Conservation (phyloP, 805 yeast genomes). For the Hanseniaspora vineae region DNA sequence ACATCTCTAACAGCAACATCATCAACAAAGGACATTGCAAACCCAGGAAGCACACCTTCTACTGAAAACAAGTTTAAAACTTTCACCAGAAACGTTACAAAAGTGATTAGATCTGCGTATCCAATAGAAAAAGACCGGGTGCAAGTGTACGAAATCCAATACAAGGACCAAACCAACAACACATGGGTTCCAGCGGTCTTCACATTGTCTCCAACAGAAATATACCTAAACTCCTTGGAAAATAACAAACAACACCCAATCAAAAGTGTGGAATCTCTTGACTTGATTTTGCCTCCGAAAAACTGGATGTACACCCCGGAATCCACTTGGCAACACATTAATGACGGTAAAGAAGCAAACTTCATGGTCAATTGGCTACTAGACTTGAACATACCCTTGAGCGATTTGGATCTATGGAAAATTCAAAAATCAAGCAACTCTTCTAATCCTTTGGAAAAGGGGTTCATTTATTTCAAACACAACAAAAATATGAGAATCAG, state of each 20-base stretch:
- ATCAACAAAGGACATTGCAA: too few species aligned
- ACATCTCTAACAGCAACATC: not conserved
- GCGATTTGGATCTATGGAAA: not conserved
- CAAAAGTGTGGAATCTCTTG: not conserved
- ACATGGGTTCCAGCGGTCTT: not conserved
- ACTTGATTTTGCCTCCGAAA: not conserved
- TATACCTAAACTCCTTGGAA: not conserved
- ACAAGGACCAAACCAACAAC: not conserved
- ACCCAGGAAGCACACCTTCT: too few species aligned
- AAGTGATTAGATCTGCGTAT: not conserved
- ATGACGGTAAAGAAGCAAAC: not conserved
- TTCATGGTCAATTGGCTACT: not conserved
- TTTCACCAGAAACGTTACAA: not conserved
- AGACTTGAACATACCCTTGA: not conserved
- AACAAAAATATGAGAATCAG: not conserved
- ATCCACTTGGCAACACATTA: conserved; percentile 1
- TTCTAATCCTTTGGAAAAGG: not conserved
- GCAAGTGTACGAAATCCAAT: not conserved
- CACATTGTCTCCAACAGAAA: not conserved
- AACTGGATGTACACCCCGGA: not conserved
- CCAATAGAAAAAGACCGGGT: not conserved
- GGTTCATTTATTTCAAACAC: not conserved
- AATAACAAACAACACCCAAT: not conserved
- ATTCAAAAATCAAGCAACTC: not conserved
- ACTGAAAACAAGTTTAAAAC: too few species aligned